Percentiles rank a stretch among this genome's conserved stretches.
Conservation (phyloP, 148 eudicot genomes). For the Heliosperma pusillum region DNA sequence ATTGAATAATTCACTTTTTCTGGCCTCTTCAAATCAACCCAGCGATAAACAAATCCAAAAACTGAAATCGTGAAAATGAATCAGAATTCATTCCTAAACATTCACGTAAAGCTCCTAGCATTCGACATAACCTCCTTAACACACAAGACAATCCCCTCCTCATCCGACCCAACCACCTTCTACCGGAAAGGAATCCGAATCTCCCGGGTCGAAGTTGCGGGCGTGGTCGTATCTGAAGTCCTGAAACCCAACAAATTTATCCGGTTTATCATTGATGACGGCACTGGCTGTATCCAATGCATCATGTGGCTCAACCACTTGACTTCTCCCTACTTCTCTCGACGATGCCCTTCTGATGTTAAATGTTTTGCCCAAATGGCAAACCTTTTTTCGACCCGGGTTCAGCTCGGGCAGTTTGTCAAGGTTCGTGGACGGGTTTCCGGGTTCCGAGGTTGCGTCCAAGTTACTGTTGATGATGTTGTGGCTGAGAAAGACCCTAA, state of each 20-base stretch:
- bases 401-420: conserved; percentile 48
- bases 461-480: conserved; percentile 74
- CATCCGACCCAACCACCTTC: conserved; percentile 37
- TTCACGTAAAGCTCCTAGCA: conserved; percentile 69
- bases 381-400: conserved; percentile 24
- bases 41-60: too few relatives aligned
- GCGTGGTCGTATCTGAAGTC: conserved; percentile 59
- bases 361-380: conserved; percentile 52
- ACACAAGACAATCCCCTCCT: conserved; percentile 25
- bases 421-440: conserved; percentile 65
- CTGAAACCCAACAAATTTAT: conserved; percentile 60
- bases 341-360: conserved; percentile 61
- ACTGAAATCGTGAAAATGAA: neutral
- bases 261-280: conserved; percentile 68
- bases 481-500: conserved; percentile 68
- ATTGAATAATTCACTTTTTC: too few relatives aligned
- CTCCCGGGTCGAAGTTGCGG: conserved; percentile 62
- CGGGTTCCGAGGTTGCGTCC: conserved; percentile 53
- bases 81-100: conserved; percentile 23
- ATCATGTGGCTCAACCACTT: conserved; percentile 81
- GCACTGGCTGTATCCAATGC: conserved; percentile 68
- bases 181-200: conserved; percentile 35
- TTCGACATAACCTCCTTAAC: conserved; percentile 58
- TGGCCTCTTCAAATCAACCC: neutral
- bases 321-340: conserved; percentile 54